Evolutionary conservation across 371 early-diverging fungal genomes (phyloP), one percentile per base, ranked within the genome.

Genomic region (Rhizopus sp.): DNA sequence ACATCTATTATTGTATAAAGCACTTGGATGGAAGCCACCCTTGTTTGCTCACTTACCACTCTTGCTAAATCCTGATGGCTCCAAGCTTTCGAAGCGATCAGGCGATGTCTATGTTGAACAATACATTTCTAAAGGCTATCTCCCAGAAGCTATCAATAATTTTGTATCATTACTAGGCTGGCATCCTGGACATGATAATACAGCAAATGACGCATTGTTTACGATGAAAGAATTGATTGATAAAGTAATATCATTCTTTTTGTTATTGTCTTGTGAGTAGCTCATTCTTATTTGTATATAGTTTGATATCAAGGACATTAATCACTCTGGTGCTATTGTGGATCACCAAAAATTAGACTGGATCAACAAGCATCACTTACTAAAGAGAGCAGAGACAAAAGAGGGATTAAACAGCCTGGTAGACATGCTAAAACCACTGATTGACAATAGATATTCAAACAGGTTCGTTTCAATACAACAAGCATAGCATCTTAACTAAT

Each of bases 81-180:
- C 88, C 8, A 97, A 97, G 63, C 80, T 96, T 5, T 93, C 93
- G 12, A 96, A 96, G 70, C 81, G 96, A 46, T 76, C 84, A 2
- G 85, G 86, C 4, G 91, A 94, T 70, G 90, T 88, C 0, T 86
- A 90, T 58, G 86, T 94, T 4, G 86, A 88, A 53, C 75, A 84
- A 23, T 87, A 85, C 55, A 81, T 77, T 39, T 78, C 85, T 29
- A 83, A 87, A 32, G 95, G 95, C 0, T 94, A 92, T 66, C 67
- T 93, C n/a, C 93, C 95, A 0, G 89, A 91, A 63, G 91, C 96
- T 0, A 65, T 97, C 6, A 79, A 90, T 17, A 97, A 95, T 70
- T 95, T 94, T 73, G 88, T 91, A 1, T 94, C 93, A 0, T 75
- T 93, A 15, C 72, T 95, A 10, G 96, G 97, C 29, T 94, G 95